phyloP scores from a whole-genome alignment of 345 rosid species.

The Excoecaria cochinchinensis region DNA sequence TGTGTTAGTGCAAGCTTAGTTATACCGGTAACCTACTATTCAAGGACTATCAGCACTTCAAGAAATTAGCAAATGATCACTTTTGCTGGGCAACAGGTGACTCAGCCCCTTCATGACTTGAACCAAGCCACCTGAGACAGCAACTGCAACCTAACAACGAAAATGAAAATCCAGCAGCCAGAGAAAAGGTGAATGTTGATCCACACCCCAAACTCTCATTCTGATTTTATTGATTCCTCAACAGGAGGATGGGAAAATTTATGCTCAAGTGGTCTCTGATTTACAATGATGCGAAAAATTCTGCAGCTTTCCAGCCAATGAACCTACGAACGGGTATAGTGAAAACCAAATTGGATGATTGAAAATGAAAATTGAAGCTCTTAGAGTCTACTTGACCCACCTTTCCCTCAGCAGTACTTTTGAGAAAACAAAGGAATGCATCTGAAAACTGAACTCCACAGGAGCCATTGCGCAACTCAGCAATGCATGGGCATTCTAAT shows the following conservation, averaged over 20 bases:
- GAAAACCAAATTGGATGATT: background rate
- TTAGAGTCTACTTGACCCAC: slow-evolving; percentile 29
- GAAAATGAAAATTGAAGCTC: background rate
- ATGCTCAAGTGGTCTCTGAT: background rate
- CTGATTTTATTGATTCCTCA: background rate
- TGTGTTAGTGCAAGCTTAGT: too few species aligned
- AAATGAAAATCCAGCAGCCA: background rate
- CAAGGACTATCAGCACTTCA: too few species aligned
- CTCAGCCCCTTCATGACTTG: background rate
- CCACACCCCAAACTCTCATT: background rate
- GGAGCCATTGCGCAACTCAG: slow-evolving; percentile 68
- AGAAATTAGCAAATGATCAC: background rate
- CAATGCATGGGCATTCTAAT: slow-evolving; percentile 85
- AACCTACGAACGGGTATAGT: too few species aligned
- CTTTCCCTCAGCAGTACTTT: slow-evolving; percentile 83
- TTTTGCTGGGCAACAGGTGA: background rate
- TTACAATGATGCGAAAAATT: background rate
- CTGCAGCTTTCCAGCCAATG: background rate
- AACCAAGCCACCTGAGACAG: background rate
- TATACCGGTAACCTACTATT: too few species aligned
- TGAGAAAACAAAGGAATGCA: slow-evolving; percentile 83
- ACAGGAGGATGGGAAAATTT: background rate
- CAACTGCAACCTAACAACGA: too few species aligned
- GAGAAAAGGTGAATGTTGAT: background rate
- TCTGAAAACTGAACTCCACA: slow-evolving; percentile 80